These are phyloP conservation scores for Moesziomyces globuligerus DNA, from an alignment of 1,284 basidiomycete species.

Conservation along the genomic window DNA sequence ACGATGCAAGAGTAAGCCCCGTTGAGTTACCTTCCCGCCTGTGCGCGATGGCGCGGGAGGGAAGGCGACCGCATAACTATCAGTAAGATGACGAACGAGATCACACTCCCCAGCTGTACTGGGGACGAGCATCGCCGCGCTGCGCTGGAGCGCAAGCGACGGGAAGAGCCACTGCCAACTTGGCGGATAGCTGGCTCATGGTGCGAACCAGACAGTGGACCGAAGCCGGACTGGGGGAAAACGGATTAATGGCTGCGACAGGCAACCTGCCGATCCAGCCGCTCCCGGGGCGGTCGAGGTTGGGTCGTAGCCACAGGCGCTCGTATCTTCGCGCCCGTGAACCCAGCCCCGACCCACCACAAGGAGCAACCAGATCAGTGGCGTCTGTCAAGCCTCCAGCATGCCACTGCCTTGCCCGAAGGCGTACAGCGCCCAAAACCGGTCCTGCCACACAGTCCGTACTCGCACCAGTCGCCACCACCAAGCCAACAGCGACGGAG, in stretches of 20 bases:
- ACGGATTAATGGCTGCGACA: background rate
- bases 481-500: slow-evolving; percentile 20
- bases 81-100: slow-evolving; percentile 51
- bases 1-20: slow-evolving; percentile 58
- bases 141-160: background rate
- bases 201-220: background rate
- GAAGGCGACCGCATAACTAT: slow-evolving; percentile 56
- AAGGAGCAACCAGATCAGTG: background rate
- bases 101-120: slow-evolving; percentile 1
- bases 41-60: background rate
- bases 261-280: background rate
- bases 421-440: slow-evolving; percentile 4
- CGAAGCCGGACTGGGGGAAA: slow-evolving; percentile 13
- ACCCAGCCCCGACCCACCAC: slow-evolving; percentile 8
- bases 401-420: background rate
- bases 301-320: slow-evolving; percentile 5
- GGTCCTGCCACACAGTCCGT: slow-evolving; percentile 27
- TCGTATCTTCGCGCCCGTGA: slow-evolving; percentile 31
- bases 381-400: background rate
- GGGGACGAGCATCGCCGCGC: slow-evolving; percentile 1
- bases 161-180: slow-evolving; percentile 15
- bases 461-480: slow-evolving; percentile 9
- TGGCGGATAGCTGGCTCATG: background rate
- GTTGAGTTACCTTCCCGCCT: slow-evolving; percentile 43
- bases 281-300: too few species aligned